A percentile compares a stretch with the other conserved stretches of the same genome.
phyloP scores from a whole-genome alignment of 2,329 filamentous ascomycete species.

The Immersiporthe knoxdaviesiana region DNA sequence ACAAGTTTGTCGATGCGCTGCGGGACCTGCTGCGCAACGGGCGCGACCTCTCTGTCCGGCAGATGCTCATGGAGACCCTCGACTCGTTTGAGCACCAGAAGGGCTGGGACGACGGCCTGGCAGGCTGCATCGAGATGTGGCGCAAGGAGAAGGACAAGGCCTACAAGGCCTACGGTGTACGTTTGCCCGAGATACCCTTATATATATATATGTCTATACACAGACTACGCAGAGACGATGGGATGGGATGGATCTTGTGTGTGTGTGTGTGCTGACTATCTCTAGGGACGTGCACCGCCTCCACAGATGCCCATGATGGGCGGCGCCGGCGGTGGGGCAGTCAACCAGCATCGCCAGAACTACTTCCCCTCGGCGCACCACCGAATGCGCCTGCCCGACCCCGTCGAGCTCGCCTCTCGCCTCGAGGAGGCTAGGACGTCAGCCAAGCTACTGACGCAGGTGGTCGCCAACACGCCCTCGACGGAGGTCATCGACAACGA shows the following conservation, averaged over 20 bases:
- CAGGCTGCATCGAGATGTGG: conserved; percentile 82
- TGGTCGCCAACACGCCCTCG: conserved; percentile 82
- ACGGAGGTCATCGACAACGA: conserved; percentile 79
- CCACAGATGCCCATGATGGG: conserved; percentile 45
- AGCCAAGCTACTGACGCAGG: conserved; percentile 88
- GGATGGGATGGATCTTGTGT: not conserved
- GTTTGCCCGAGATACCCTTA: conserved; percentile 33
- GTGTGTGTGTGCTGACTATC: conserved; percentile 2
- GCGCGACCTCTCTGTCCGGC: conserved; percentile 75
- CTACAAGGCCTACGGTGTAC: conserved; percentile 54
- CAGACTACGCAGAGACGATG: too few species aligned
- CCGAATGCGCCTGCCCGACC: conserved; percentile 61
- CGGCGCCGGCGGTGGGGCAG: conserved; percentile 26
- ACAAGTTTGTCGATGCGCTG: conserved; percentile 76
- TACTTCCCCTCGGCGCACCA: conserved; percentile 59
- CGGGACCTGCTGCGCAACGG: conserved; percentile 75
- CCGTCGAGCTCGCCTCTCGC: conserved; percentile 77
- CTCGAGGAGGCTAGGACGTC: conserved; percentile 91
- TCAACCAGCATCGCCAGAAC: conserved; percentile 53
- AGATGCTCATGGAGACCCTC: conserved; percentile 86
- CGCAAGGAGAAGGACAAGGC: conserved; percentile 77
- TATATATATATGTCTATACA: too few species aligned
- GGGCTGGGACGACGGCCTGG: conserved; percentile 72
- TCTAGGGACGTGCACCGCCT: conserved; percentile 34
- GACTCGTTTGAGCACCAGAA: conserved; percentile 76